Evolutionary conservation across 2,329 filamentous ascomycete species (phyloP).

Genomic region (Xylariaceae sp.): DNA sequence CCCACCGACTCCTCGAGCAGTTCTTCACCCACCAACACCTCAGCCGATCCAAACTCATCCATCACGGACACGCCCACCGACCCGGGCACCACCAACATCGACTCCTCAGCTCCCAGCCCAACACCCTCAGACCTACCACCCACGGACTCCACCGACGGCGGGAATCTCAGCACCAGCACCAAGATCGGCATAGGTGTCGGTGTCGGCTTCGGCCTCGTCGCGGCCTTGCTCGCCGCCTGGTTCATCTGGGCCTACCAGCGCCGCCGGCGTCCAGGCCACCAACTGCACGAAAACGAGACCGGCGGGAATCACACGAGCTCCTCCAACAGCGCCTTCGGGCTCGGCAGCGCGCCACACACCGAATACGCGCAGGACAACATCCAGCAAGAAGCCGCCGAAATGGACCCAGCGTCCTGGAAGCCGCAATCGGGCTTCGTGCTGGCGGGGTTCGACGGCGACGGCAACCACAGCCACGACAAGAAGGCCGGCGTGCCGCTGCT

Average conservation of each 20-base stretch:
- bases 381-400: slow-evolving; percentile 23
- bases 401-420: slow-evolving; percentile 18
- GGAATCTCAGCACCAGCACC: slow-evolving; percentile 32
- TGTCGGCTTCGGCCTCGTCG: slow-evolving; percentile 28
- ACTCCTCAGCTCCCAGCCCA: not conserved
- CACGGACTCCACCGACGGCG: slow-evolving; percentile 9
- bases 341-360: too few species aligned
- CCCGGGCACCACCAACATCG: not conserved
- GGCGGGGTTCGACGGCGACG: slow-evolving; percentile 4
- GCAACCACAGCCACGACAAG: slow-evolving; percentile 8
- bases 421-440: slow-evolving; percentile 3
- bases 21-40: too few species aligned
- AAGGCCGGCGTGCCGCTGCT: slow-evolving; percentile 21
- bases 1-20: slow-evolving; percentile 7
- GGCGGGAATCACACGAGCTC: slow-evolving; percentile 1
- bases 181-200: slow-evolving; percentile 40
- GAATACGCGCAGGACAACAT: slow-evolving; percentile 26
- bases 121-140: slow-evolving; percentile 9
- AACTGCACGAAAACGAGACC: slow-evolving; percentile 5
- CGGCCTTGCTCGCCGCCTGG: slow-evolving; percentile 23
- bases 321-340: too few species aligned
- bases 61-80: not conserved
- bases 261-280: slow-evolving; percentile 19
- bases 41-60: too few species aligned
- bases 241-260: slow-evolving; percentile 30